phyloP scores from a whole-genome alignment of 2,329 filamentous ascomycete species.

The Helminthosporium solani region DNA sequence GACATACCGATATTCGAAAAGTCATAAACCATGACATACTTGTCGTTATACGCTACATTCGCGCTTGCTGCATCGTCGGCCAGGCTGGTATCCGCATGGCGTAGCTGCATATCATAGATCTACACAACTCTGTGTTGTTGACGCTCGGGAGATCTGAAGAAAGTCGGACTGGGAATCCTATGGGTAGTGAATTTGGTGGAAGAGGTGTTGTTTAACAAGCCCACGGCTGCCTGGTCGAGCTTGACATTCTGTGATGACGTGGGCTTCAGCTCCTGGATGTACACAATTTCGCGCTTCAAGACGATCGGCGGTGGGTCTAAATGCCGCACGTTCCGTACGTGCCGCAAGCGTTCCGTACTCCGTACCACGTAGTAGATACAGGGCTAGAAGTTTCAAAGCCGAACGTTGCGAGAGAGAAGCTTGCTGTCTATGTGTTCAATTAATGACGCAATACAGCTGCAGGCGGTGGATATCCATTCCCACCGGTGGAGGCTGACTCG shows the following conservation, averaged over 20 bases:
- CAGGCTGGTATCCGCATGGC: slow-evolving; percentile 24
- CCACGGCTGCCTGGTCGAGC: neutral
- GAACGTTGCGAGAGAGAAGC: no score
- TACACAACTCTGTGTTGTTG: neutral
- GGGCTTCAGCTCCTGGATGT: neutral
- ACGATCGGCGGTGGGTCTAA: neutral
- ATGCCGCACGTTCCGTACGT: neutral
- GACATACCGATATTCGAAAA: slow-evolving; percentile 30
- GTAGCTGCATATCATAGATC: slow-evolving; percentile 8
- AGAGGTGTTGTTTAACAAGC: no score
- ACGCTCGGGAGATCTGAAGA: neutral
- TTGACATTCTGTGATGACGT: neutral
- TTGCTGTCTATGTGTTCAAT: no score
- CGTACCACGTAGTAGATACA: no score
- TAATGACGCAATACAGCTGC: neutral
- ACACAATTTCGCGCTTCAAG: neutral
- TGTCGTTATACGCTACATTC: slow-evolving; percentile 33
- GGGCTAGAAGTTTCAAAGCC: neutral
- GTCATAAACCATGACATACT: slow-evolving; percentile 36
- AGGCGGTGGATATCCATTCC: no score
- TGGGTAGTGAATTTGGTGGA: neutral
- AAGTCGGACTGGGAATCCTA: neutral
- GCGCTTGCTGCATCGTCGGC: slow-evolving; percentile 25
- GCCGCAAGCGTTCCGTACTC: no score
- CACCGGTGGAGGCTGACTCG: no score